These are phyloP conservation scores for Trametes maxima DNA, from an alignment of 768 basidiomycete genomes.

Conservation along the genomic window DNA sequence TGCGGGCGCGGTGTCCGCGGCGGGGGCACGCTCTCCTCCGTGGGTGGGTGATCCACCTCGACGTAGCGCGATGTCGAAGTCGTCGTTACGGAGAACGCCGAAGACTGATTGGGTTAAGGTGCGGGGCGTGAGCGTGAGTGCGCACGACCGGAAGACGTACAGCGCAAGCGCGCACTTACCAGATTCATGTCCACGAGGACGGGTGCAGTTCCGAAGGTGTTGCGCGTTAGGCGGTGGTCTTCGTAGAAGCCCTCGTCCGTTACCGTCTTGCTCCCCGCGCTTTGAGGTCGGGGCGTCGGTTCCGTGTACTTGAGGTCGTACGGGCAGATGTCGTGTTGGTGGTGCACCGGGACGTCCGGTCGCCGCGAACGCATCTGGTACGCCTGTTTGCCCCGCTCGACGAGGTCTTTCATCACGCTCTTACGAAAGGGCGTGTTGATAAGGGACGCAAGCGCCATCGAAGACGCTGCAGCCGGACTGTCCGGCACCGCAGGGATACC, in stretches of 20 bases:
- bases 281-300: background rate
- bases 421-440: conserved; percentile 15
- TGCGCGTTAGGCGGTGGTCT: conserved; percentile 24
- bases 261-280: conserved; percentile 13
- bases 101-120: conserved; percentile 26
- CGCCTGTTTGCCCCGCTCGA: conserved; percentile 11
- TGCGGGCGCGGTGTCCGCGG: conserved; percentile 1
- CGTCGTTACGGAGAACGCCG: conserved; percentile 39
- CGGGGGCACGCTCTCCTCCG: background rate
- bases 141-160: background rate
- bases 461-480: conserved; percentile 25
- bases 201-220: conserved; percentile 24
- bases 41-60: conserved; percentile 30
- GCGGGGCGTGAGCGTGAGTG: background rate
- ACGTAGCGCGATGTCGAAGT: conserved; percentile 40
- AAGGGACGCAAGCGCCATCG: conserved; percentile 23
- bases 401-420: conserved; percentile 15
- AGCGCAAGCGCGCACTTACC: conserved; percentile 20
- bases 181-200: conserved; percentile 32
- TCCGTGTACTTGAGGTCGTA: conserved; percentile 4
- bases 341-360: background rate
- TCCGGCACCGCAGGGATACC: conserved; percentile 15
- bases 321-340: conserved; percentile 3
- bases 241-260: conserved; percentile 34
- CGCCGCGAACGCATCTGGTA: conserved; percentile 5